phyloP scores from a whole-genome alignment of 2,329 filamentous ascomycete species.

The Metarhizium album region DNA sequence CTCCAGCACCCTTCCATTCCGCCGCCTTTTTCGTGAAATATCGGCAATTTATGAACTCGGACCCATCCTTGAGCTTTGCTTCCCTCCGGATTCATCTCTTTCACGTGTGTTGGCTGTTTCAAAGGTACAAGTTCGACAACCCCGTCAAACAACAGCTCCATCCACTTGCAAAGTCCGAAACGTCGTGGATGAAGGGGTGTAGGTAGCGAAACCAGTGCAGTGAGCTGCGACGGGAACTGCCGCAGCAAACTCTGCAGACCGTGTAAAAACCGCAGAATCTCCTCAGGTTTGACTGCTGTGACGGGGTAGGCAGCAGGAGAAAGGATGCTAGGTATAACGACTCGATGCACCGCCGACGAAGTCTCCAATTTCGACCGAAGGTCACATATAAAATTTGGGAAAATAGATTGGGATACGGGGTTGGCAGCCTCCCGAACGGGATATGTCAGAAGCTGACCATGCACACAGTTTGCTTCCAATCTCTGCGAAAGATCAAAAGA shows the following conservation, averaged over 20 bases:
- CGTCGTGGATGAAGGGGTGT: constrained; percentile 67
- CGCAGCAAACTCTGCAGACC: constrained; percentile 64
- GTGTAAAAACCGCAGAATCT: constrained; percentile 74
- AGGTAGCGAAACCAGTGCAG: constrained; percentile 66
- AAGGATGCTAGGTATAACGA: constrained; percentile 76
- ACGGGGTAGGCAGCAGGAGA: constrained; percentile 77
- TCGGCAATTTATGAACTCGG: constrained; percentile 69
- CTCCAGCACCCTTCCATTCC: constrained; percentile 57
- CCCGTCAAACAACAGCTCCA: constrained; percentile 75
- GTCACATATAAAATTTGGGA: constrained; percentile 52
- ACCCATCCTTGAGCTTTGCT: constrained; percentile 72
- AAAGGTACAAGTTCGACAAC: constrained; percentile 75
- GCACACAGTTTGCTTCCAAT: constrained; percentile 37
- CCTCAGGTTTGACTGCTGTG: constrained; percentile 55
- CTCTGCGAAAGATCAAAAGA: constrained; percentile 61
- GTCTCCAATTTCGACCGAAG: constrained; percentile 45
- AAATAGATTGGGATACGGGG: constrained; percentile 22
- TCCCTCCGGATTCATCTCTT: constrained; percentile 48
- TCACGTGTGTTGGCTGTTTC: constrained; percentile 43
- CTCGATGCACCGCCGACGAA: constrained; percentile 58
- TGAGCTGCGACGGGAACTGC: constrained; percentile 52
- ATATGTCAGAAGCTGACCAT: constrained; percentile 37
- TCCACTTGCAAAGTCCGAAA: constrained; percentile 71
- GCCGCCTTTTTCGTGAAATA: constrained; percentile 81
- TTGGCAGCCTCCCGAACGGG: constrained; percentile 32